phyloP scores from a whole-genome alignment of 169 alveolate genomes.

The Cyclospora cayetanensis region DNA sequence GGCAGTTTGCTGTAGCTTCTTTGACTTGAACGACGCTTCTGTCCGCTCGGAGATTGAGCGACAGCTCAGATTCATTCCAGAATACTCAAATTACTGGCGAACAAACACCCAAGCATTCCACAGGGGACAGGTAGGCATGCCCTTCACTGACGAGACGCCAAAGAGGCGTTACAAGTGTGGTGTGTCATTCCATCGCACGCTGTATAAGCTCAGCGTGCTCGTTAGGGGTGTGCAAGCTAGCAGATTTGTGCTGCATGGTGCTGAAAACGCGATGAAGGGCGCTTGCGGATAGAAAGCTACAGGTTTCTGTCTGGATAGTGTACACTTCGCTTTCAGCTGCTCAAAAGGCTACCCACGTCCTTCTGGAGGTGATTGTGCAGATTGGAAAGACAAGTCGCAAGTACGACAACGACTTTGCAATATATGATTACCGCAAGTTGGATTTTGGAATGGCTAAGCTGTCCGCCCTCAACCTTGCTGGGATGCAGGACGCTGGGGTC shows the following conservation, averaged over 20 bases:
- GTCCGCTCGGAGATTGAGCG: constrained; percentile 71
- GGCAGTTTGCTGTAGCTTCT: constrained; percentile 63
- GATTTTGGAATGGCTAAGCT: constrained; percentile 83
- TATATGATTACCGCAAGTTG: constrained; percentile 79
- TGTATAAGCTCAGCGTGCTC: too few relatives aligned
- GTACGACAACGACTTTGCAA: constrained; percentile 78
- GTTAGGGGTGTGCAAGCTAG: too few relatives aligned
- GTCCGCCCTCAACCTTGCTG: constrained; percentile 78
- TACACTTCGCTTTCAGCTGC: too few relatives aligned
- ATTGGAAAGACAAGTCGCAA: constrained; percentile 79
- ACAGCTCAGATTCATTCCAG: constrained; percentile 77
- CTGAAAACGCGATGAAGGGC: too few relatives aligned
- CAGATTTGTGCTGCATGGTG: too few relatives aligned
- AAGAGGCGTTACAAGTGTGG: too few relatives aligned
- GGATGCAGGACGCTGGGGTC: constrained; percentile 79
- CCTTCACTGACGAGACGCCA: too few relatives aligned
- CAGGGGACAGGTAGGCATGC: constrained; percentile 74
- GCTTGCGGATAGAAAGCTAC: too few relatives aligned
- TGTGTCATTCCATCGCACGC: too few relatives aligned
- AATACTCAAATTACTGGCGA: constrained; percentile 77
- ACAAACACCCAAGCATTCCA: constrained; percentile 78
- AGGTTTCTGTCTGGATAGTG: too few relatives aligned
- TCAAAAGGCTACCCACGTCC: too few relatives aligned
- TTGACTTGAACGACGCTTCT: constrained; percentile 73
- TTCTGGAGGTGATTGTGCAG: constrained; percentile 16